Percentiles rank a stretch among this genome's conserved stretches.
phyloP scores from a whole-genome alignment of 441 rosid species.

The Manihot esculenta region DNA sequence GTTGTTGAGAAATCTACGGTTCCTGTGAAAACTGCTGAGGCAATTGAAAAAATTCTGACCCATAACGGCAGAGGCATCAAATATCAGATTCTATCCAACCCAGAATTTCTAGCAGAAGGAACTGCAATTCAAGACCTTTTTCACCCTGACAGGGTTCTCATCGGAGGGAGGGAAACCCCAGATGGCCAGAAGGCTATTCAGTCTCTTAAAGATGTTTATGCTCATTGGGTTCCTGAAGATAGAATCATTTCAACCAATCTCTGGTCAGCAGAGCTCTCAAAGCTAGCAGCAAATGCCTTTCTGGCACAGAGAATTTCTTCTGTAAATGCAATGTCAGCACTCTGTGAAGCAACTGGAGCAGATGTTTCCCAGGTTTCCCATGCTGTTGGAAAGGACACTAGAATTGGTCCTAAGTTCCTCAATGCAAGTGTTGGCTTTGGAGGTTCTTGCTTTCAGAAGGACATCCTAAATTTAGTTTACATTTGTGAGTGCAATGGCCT shows the following conservation, averaged over 20 bases:
- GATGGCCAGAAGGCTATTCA: conserved; percentile 72
- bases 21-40: conserved; percentile 90
- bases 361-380: conserved; percentile 68
- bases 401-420: conserved; percentile 78
- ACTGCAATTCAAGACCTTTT: conserved; percentile 81
- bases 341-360: conserved; percentile 88
- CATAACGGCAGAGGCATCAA: conserved; percentile 89
- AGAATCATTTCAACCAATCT: conserved; percentile 74
- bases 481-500: conserved; percentile 88
- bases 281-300: conserved; percentile 86
- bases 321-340: conserved; percentile 88
- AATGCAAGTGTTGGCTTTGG: conserved; percentile 90
- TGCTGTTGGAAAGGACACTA: conserved; percentile 71
- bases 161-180: conserved; percentile 84
- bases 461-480: conserved; percentile 73
- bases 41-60: conserved; percentile 74
- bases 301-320: conserved; percentile 91
- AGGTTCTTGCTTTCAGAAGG: conserved; percentile 90
- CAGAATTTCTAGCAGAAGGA: conserved; percentile 92
- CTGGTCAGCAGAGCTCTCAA: conserved; percentile 92
- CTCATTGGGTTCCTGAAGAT: conserved; percentile 84
- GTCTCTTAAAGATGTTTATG: conserved; percentile 70
- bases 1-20: conserved; percentile 94
- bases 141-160: conserved; percentile 81
- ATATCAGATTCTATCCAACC: conserved; percentile 84